Base-by-base conservation (phyloP, 169 alveolate species). In the Blepharisma undulans region DNA sequence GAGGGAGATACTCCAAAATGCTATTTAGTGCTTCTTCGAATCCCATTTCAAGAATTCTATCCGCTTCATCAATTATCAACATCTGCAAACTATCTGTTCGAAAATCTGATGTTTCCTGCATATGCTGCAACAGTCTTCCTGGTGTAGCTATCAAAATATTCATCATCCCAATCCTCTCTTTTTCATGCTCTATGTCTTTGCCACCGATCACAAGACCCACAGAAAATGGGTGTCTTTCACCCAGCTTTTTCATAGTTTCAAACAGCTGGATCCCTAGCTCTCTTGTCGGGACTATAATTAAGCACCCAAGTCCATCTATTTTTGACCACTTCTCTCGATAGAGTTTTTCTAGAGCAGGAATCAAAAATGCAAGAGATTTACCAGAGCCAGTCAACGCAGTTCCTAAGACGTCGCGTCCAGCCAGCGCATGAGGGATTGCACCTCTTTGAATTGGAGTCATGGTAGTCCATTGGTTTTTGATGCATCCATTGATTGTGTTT, bases 351-450 rank as follows among this genome's bases (percentile, higher is more conserved):
- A 98, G 87, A 21, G 97, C 87, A 76, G 99, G 99, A 18, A 98
- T 81, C 25, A 98, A 93, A 87, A 96, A 98, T n/a, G 98, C 93
- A 33, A 98, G 94, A 0, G 99, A 97, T 93, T 98, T 98, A 18
- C 99, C 99, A 93, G 98, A 95, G 22, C 99, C 99, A 6, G 99
- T 98, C 86, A 97, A 94, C 0, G 98, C 97, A 84, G 98, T 96
- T 8, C 97, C 98, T 6, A 97, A 60, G 33, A 98, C 86, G 92
- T 98, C 99, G 90, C 99, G 95, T 27, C 99, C 99, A n/a, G 95
- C 95, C 14, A 98, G 92, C 22, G 98, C 95, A 90, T 98, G 99
- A 79, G 99, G 99, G 10, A 97, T 94, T 0, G 98, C 92, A 29
- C 96, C 93, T 72, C 98, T 93, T 90, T 98, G 98, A 27, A 98